These are phyloP conservation scores for Coniophora puteana DNA, from an alignment of 1,284 basidiomycete species.

Conservation along the genomic window DNA sequence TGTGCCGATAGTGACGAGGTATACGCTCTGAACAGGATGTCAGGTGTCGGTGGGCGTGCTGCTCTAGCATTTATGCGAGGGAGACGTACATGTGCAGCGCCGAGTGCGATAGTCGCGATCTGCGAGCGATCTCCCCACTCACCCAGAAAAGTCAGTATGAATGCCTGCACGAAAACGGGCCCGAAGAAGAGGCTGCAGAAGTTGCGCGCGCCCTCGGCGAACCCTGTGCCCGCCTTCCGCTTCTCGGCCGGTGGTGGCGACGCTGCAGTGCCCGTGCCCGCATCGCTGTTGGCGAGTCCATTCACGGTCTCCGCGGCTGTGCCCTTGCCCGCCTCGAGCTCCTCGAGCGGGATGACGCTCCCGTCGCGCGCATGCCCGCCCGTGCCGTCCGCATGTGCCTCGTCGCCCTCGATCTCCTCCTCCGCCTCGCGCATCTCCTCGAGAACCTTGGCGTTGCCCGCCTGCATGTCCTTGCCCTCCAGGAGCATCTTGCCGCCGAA, in stretches of 20 bases:
- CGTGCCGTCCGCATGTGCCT: slow-evolving; percentile 44
- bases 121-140: slow-evolving; percentile 99
- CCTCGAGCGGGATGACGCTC: slow-evolving; percentile 53
- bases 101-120: slow-evolving; percentile 95
- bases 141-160: slow-evolving; percentile 93
- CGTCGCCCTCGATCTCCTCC: slow-evolving; percentile 82
- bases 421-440: slow-evolving; percentile 93
- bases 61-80: background rate
- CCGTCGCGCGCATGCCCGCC: slow-evolving; percentile 30
- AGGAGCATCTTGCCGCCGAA: slow-evolving; percentile 86
- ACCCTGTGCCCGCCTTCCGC: slow-evolving; percentile 9
- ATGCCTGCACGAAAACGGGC: slow-evolving; percentile 95
- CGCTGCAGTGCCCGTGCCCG: too few relatives aligned
- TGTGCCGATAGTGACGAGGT: slow-evolving; percentile 87
- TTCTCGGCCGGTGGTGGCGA: slow-evolving; percentile 2
- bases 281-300: slow-evolving; percentile 6
- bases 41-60: slow-evolving; percentile 7
- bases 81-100: slow-evolving; percentile 84
- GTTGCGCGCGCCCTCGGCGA: slow-evolving; percentile 70
- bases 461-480: slow-evolving; percentile 77
- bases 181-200: slow-evolving; percentile 82
- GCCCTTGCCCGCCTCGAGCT: slow-evolving; percentile 57
- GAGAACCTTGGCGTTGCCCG: slow-evolving; percentile 75
- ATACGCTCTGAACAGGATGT: slow-evolving; percentile 44
- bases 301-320: slow-evolving; percentile 11